Conservation (phyloP, 768 basidiomycete species). For the Psilocybe cyanescens region DNA sequence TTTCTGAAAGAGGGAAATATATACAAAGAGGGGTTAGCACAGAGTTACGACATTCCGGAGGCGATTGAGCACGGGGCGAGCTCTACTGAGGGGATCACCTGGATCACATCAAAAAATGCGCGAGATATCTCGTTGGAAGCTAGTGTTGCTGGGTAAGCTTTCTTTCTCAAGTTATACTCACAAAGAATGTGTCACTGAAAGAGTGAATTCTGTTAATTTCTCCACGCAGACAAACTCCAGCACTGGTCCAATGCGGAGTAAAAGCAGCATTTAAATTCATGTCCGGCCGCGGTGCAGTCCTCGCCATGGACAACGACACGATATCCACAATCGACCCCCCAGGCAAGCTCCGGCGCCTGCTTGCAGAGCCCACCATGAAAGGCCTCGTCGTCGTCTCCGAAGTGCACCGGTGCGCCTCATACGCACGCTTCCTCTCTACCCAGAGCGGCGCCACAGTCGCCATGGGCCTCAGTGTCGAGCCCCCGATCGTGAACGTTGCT, state of each 20-base stretch:
- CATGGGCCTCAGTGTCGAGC: conserved; percentile 11
- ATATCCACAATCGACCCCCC: conserved; percentile 30
- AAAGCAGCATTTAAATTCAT: conserved; percentile 31
- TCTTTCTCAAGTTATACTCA: neutral
- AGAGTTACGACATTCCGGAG: conserved; percentile 25
- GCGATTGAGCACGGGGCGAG: conserved; percentile 24
- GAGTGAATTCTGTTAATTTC: too few relatives aligned
- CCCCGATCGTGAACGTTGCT: conserved; percentile 19
- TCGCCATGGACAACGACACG: conserved; percentile 32
- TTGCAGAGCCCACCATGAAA: conserved; percentile 25
- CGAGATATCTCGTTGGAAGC: conserved; percentile 22
- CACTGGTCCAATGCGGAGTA: conserved; percentile 26
- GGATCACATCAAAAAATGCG: conserved; percentile 31
- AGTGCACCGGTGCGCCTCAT: conserved; percentile 35
- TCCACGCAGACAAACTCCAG: conserved; percentile 23
- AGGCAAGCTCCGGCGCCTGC: conserved; percentile 28
- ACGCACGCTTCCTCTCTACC: conserved; percentile 30
- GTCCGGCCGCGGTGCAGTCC: conserved; percentile 30
- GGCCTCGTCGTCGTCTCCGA: conserved; percentile 34
- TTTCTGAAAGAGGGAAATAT: conserved; percentile 38
- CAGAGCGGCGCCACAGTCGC: conserved; percentile 21
- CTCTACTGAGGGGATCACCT: conserved; percentile 24
- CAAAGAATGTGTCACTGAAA: too few relatives aligned
- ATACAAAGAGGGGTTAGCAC: conserved; percentile 27
- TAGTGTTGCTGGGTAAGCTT: neutral